phyloP scores from a whole-genome alignment of 2,329 filamentous ascomycete genomes.

The Fusarium irregulare region DNA sequence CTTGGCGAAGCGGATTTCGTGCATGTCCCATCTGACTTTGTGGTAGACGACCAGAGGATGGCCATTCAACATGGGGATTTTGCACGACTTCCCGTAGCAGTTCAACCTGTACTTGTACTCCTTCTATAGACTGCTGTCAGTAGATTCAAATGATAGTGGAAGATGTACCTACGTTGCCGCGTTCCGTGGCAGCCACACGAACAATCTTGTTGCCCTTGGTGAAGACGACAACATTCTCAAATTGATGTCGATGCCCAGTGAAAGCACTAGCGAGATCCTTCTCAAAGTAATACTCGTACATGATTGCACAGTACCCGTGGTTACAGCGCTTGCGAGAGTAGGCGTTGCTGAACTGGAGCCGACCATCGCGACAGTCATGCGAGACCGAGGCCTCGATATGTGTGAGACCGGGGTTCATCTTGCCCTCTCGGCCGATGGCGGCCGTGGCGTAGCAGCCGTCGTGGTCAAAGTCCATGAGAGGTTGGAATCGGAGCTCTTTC shows the following conservation, averaged over 20 bases:
- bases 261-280: neutral
- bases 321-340: slow-evolving; percentile 14
- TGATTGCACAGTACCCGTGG: slow-evolving; percentile 1
- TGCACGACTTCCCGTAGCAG: neutral
- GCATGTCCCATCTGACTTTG: neutral
- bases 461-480: neutral
- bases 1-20: slow-evolving; percentile 1
- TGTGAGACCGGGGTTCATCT: neutral
- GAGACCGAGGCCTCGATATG: neutral
- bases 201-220: neutral
- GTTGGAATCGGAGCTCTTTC: neutral
- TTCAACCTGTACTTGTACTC: neutral
- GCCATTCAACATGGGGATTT: neutral
- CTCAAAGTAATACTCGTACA: neutral
- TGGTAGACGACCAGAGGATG: neutral
- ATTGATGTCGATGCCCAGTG: neutral
- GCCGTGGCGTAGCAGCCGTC: neutral
- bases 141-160: neutral
- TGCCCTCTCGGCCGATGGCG: neutral
- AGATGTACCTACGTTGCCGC: neutral
- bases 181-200: neutral
- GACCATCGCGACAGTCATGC: neutral
- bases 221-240: neutral
- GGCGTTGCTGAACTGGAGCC: neutral
- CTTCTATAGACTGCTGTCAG: neutral